Evolutionary conservation across 208 protist genomes (phyloP), one percentile per base, ranked within the genome.

Genomic region (Blastocrithidia nonstop): DNA sequence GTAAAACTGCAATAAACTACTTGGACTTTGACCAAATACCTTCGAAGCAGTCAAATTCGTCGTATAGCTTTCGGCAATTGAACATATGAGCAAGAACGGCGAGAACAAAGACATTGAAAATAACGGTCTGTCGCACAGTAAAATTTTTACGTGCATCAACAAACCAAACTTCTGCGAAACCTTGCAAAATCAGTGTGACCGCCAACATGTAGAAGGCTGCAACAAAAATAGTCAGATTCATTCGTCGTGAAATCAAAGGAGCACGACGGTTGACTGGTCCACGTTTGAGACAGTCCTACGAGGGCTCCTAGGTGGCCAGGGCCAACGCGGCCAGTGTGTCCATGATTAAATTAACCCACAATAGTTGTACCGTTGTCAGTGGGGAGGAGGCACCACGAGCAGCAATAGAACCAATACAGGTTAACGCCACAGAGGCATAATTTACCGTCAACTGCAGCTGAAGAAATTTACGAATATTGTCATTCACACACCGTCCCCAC

Each of bases 281-380:
- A 25, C 74, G 66, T 22, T 45, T 43, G 52, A 93, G 61, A 43
- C 76, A 85, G 17, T 70, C 63, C 56, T 91, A 76, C 3, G 61
- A n/a, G n/a, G 97, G 97, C 43, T 80, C 55, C 75, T 99, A 95
- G 15, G 96, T 98, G 17, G 87, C 95, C 3, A 99, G 69, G 19
- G 97, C 95, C 0, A 99, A 77, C 1, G 96, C 93, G 21, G 95
- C 97, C 15, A 99, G 60, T 11, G 96, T 97, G 66, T 99, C 97
- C 96, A 98, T 99, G 78, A 99, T 98, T 22, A 99, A 61, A 56
- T 99, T 99, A 29, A 98, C 90, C 97, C 96, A 99, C 43, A 99
- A 71, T 17, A 99, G 78, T 80, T 98, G 96, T 50, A 98, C 72
- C 37, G 93, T 89, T 41, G 76, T 92, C 17, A 97, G 65, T 23